These are phyloP conservation scores for Tetragonia tetragonoides DNA, from an alignment of 148 eudicot species.

Conservation along the genomic window DNA sequence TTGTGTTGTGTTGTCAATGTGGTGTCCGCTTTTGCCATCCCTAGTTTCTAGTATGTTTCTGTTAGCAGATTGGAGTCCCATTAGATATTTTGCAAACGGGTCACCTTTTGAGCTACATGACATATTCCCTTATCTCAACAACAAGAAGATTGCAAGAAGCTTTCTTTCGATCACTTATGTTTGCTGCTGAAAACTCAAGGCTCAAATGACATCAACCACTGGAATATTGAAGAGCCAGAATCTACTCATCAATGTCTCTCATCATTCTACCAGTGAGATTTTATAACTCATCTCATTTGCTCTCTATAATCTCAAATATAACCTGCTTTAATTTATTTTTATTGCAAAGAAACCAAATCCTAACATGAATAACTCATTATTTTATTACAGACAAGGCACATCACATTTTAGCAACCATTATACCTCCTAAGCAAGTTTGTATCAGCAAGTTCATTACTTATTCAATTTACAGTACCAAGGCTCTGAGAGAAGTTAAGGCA, in stretches of 20 bases:
- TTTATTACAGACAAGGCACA: slow-evolving; percentile 7
- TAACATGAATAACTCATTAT: background rate
- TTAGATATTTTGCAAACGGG: too few species aligned
- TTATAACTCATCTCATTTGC: background rate
- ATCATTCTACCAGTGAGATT: slow-evolving; percentile 13
- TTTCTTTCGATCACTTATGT: background rate
- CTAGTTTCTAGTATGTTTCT: too few species aligned
- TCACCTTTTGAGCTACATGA: background rate
- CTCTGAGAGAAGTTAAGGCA: slow-evolving; percentile 17
- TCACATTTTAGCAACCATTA: background rate
- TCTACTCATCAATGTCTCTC: slow-evolving; percentile 6
- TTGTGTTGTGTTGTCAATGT: too few species aligned
- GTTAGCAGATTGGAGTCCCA: too few species aligned
- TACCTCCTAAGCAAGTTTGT: background rate
- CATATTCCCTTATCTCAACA: background rate
- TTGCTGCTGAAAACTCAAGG: slow-evolving; percentile 4
- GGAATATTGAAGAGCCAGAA: slow-evolving; percentile 3
- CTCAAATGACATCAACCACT: slow-evolving; percentile 11
- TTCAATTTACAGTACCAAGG: background rate
- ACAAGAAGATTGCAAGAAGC: background rate
- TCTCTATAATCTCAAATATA: too few species aligned
- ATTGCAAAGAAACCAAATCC: background rate
- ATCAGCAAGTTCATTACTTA: background rate
- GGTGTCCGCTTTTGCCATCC: too few species aligned
- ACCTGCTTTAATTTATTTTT: background rate